Conservation (phyloP, 805 yeast genomes). For the Starmerella powellii region DNA sequence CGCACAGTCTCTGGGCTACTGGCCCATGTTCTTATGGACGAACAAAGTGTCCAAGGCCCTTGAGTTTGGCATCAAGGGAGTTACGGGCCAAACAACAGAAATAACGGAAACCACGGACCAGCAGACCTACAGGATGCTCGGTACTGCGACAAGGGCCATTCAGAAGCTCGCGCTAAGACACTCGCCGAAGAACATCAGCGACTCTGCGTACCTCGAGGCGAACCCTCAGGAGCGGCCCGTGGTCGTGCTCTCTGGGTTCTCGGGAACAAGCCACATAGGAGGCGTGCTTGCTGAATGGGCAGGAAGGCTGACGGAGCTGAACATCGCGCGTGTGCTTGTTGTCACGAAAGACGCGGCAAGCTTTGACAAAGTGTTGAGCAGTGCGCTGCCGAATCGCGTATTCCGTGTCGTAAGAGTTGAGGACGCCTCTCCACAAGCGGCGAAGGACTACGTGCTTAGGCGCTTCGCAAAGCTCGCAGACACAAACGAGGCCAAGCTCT, state of each 20-base stretch:
- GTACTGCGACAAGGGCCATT: slow-evolving; percentile 40
- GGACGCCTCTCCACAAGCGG: slow-evolving; percentile 66
- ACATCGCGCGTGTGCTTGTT: slow-evolving; percentile 79
- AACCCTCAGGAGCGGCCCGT: slow-evolving; percentile 21
- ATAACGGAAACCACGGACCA: slow-evolving; percentile 26
- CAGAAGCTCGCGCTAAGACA: slow-evolving; percentile 42
- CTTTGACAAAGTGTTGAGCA: slow-evolving; percentile 51
- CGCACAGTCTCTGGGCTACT: slow-evolving; percentile 75
- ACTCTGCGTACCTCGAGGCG: slow-evolving; percentile 13
- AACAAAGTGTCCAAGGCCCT: slow-evolving; percentile 64
- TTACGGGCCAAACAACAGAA: slow-evolving; percentile 59
- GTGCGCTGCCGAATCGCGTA: slow-evolving; percentile 75
- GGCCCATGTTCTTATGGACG: slow-evolving; percentile 89
- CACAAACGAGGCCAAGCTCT: slow-evolving; percentile 2
- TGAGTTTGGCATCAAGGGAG: slow-evolving; percentile 77
- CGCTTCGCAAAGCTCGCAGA: slow-evolving; percentile 4
- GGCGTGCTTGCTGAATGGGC: slow-evolving; percentile 83
- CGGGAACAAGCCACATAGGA: slow-evolving; percentile 35
- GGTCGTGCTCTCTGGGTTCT: slow-evolving; percentile 16
- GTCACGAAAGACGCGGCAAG: slow-evolving; percentile 75
- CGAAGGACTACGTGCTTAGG: slow-evolving; percentile 54
- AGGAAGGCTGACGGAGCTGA: slow-evolving; percentile 57
- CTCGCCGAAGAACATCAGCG: slow-evolving; percentile 23
- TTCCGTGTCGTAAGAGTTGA: slow-evolving; percentile 62
- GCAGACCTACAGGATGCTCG: slow-evolving; percentile 25